Conservation (phyloP, 139 green algal species). For the Micractinium sp. region DNA sequence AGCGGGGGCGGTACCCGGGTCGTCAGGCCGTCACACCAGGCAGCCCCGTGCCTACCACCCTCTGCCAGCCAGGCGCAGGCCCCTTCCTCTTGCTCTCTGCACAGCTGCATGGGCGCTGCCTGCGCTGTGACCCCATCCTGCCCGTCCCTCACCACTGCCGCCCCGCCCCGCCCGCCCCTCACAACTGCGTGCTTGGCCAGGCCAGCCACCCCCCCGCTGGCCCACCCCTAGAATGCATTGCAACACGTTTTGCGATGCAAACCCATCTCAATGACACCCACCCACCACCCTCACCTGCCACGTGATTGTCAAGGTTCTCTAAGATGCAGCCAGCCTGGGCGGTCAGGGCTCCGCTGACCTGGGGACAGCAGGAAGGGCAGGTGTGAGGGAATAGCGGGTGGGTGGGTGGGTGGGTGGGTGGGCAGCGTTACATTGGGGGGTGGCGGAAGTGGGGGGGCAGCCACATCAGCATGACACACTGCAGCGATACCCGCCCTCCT, state of each 20-base stretch:
- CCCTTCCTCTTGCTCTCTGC: neutral
- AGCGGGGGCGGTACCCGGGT: too few species aligned
- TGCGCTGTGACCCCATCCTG: too few species aligned
- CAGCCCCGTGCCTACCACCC: too few species aligned
- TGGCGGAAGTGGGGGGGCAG: neutral
- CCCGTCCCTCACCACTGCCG: too few species aligned
- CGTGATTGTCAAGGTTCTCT: slow-evolving; percentile 76
- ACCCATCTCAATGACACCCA: neutral
- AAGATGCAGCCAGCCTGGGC: slow-evolving; percentile 88
- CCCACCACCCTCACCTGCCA: slow-evolving; percentile 5
- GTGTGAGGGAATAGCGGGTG: neutral
- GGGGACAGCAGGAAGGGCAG: slow-evolving; percentile 1
- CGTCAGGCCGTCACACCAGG: neutral
- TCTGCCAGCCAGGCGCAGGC: neutral
- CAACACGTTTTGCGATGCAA: too few species aligned
- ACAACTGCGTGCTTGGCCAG: neutral
- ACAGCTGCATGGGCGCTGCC: neutral
- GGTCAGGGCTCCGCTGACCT: slow-evolving; percentile 75
- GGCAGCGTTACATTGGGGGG: slow-evolving; percentile 68
- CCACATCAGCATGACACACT: too few species aligned
- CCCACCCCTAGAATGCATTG: too few species aligned
- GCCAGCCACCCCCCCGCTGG: neutral
- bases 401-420: neutral
- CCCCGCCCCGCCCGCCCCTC: too few species aligned
- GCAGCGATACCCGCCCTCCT: too few species aligned